Base-by-base conservation (phyloP, 768 basidiomycete genomes). In the Leucosporidium creatinivorum region DNA sequence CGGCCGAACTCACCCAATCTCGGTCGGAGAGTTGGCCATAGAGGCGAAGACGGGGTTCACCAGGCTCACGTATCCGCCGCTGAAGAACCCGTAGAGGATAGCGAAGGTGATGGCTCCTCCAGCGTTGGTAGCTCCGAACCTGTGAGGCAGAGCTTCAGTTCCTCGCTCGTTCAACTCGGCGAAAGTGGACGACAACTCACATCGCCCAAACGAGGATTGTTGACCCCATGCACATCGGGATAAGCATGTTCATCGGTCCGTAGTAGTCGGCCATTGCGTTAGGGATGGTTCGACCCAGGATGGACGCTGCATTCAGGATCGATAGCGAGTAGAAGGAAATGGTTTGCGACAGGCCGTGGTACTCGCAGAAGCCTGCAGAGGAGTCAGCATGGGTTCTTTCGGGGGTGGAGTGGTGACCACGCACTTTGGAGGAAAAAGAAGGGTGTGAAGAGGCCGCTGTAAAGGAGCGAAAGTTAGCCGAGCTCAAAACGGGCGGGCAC, bases 271-370 rank as follows among this genome's bases (percentile, higher is more conserved):
- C 52, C 15, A 54, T 25, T 13, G 52, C 60, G 17, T 87, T 87
- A 0, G 82, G 81, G 1, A 77, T 58, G 56, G 85, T 79, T 17
- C 89, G 83, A 8, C 87, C 88, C 28, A 87, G 78, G 4, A 84
- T 79, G 1, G 86, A 87, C 36, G 83, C 80, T 0, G 83, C 86
- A 72, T 91, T 91, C 6, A 85, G 84, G 62, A 90, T 80, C 1
- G 82, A 79, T 48, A 86, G 73, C 82, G 85, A 63, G 39, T 48
- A 60, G 17, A 61, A 57, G 2, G 66, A 65, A 21, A 71, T 69
- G 33, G 69, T 61, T 15, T 50, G 23, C 18, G 39, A n/a, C 36
- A 74, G 70, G 28, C 58, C 55, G 33, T 74, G 39, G 21, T 30
- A 30, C 52, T 28, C 52, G 52, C 25, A 54, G 52, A 54, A 54